Percentiles rank a stretch among this genome's conserved stretches.
phyloP scores from a whole-genome alignment of 306 rosid species.

The Cucurbita pepo region DNA sequence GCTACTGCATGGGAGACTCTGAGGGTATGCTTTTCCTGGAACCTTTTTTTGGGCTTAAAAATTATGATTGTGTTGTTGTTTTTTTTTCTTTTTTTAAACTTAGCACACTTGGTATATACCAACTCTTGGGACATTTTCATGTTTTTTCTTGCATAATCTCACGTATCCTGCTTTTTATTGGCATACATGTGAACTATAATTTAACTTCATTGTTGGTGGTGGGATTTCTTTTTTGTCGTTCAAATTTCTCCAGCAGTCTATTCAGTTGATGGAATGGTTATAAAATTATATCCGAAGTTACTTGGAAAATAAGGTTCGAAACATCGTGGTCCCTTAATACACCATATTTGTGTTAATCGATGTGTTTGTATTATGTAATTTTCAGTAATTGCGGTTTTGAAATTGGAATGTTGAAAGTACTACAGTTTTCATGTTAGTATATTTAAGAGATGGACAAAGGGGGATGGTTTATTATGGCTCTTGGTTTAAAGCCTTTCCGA shows the following conservation, averaged over 20 bases:
- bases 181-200: neutral
- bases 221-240: neutral
- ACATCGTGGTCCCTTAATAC: neutral
- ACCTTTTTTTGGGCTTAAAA: neutral
- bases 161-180: neutral
- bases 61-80: neutral
- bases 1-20: slow-evolving; percentile 80
- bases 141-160: neutral
- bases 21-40: slow-evolving; percentile 32
- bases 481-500: neutral
- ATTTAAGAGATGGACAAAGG: neutral
- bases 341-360: neutral
- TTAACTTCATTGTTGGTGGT: neutral
- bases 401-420: neutral
- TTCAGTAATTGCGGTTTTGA: neutral
- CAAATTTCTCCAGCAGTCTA: neutral
- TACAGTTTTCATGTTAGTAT: neutral
- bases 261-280: neutral
- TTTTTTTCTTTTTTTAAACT: neutral
- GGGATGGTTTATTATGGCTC: slow-evolving; percentile 6
- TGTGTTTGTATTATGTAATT: neutral
- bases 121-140: neutral
- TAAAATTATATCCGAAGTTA: neutral
- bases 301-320: neutral
- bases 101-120: neutral